Evolutionary conservation across 164 flowering plant genomes (phyloP), one percentile per base, ranked within the genome.

Genomic region (Tinospora cordifolia): DNA sequence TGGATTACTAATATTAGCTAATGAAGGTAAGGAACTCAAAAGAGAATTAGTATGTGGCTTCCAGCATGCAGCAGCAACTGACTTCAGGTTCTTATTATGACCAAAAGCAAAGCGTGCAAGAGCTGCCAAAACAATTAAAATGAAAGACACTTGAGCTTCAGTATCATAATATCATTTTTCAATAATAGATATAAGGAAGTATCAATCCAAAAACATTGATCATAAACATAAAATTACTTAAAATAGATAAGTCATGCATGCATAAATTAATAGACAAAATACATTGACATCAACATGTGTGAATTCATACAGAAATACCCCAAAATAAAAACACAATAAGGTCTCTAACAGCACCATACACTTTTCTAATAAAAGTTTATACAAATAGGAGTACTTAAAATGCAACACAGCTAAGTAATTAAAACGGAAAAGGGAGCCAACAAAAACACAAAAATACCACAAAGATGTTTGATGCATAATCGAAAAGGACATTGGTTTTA

Each of bases 31-130:
- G 17, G 96, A 83, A 80, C 78, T 84, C 64, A 90, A 75, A 63
- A 85, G 74, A 80, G 96, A 82, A 72, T 72, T 84, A 14, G 92
- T 67, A 67, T 89, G 97, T 30, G 97, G 87, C 72, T 89, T 92
- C 90, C 88, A 86, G 74, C 81, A 84, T 57, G 93, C 86, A 75
- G 93, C 90, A 80, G 97, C 99, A 84, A 84, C 76, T 44, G 87
- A 80, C 81, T 94, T 90, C 63, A 94, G 86, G 74, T 89, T 86
- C 82, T 85, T 88, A 78, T 84, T 92, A 83, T 92, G 97, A 40
- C 91, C 89, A 81, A 87, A 92, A 17, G 97, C 97, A 86, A 94
- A 92, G 25, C 96, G 92, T 65, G 92, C 87, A 54, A 94, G 82
- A 77, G 99, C 99, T 94, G 93, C 68, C 64, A 69, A 30, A 63